Evolutionary conservation across 768 basidiomycete genomes (phyloP).

Genomic region (Kwoniella sp.): DNA sequence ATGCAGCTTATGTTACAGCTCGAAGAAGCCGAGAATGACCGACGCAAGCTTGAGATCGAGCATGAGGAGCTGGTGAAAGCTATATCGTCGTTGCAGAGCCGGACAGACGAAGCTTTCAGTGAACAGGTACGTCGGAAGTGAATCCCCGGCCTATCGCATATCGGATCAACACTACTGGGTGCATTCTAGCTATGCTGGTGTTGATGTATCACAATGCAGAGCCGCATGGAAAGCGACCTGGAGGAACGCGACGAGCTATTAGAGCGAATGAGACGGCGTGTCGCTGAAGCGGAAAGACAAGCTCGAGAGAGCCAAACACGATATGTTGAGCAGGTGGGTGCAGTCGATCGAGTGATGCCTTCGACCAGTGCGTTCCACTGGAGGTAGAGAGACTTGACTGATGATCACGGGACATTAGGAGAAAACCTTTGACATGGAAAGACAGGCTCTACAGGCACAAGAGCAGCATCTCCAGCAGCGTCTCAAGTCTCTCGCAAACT

Average conservation of each 20-base stretch:
- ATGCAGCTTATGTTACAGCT: background rate
- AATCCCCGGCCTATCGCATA: background rate
- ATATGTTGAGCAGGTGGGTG: constrained; percentile 49
- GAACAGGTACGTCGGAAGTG: constrained; percentile 43
- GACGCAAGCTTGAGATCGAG: background rate
- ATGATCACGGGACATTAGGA: constrained; percentile 47
- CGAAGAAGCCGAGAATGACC: constrained; percentile 17
- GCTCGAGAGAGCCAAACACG: constrained; percentile 41
- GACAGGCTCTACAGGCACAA: constrained; percentile 43
- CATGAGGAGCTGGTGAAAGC: constrained; percentile 23
- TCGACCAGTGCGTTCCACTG: too few species aligned
- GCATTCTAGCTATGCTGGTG: too few species aligned
- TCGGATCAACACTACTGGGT: background rate
- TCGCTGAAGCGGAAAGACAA: constrained; percentile 34
- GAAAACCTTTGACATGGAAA: constrained; percentile 46
- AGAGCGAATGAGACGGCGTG: constrained; percentile 31
- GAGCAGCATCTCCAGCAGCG: constrained; percentile 38
- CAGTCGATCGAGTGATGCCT: background rate
- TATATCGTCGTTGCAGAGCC: constrained; percentile 21
- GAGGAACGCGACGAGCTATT: constrained; percentile 40
- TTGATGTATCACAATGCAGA: constrained; percentile 15
- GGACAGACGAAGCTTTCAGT: constrained; percentile 34
- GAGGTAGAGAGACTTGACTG: background rate
- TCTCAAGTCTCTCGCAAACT: constrained; percentile 13
- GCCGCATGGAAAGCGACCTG: constrained; percentile 46